phyloP scores from a whole-genome alignment of 2,329 filamentous ascomycete species.

The Cordyceps fumosorosea region DNA sequence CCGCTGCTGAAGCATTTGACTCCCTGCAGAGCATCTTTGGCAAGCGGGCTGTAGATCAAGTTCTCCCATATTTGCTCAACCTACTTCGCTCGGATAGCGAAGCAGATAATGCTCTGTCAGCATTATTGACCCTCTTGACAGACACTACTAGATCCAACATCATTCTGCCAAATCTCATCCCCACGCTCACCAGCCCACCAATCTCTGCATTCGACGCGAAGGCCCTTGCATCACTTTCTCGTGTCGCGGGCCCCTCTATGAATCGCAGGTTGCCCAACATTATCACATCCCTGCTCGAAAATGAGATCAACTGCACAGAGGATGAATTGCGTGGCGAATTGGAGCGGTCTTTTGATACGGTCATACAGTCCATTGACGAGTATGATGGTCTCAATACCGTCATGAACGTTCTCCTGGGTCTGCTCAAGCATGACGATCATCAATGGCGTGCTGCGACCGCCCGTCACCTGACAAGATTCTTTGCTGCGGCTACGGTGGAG shows the following conservation, averaged over 20 bases:
- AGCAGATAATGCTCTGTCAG: slow-evolving; percentile 86
- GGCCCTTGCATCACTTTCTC: slow-evolving; percentile 84
- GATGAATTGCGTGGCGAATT: slow-evolving; percentile 68
- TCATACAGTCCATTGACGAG: slow-evolving; percentile 89
- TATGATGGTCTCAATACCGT: slow-evolving; percentile 91
- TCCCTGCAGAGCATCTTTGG: slow-evolving; percentile 88
- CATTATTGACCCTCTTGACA: slow-evolving; percentile 86
- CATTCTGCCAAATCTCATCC: slow-evolving; percentile 92
- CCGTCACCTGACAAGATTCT: slow-evolving; percentile 79
- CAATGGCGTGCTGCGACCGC: slow-evolving; percentile 72
- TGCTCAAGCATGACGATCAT: slow-evolving; percentile 92
- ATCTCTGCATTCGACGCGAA: slow-evolving; percentile 94
- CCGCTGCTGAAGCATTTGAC: slow-evolving; percentile 95
- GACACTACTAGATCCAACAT: slow-evolving; percentile 92
- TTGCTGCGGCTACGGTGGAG: slow-evolving; percentile 71
- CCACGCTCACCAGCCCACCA: slow-evolving; percentile 81
- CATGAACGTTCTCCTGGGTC: slow-evolving; percentile 84
- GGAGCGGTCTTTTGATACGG: slow-evolving; percentile 75
- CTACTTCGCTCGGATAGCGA: slow-evolving; percentile 80
- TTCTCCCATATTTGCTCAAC: slow-evolving; percentile 84
- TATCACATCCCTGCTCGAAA: slow-evolving; percentile 90
- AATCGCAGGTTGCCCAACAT: slow-evolving; percentile 83
- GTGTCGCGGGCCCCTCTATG: slow-evolving; percentile 87
- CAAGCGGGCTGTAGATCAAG: slow-evolving; percentile 91
- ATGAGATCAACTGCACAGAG: slow-evolving; percentile 71